Percentiles rank a stretch among this genome's conserved stretches.
Conservation (phyloP, 1,284 basidiomycete species). For the Malassezia restricta region DNA sequence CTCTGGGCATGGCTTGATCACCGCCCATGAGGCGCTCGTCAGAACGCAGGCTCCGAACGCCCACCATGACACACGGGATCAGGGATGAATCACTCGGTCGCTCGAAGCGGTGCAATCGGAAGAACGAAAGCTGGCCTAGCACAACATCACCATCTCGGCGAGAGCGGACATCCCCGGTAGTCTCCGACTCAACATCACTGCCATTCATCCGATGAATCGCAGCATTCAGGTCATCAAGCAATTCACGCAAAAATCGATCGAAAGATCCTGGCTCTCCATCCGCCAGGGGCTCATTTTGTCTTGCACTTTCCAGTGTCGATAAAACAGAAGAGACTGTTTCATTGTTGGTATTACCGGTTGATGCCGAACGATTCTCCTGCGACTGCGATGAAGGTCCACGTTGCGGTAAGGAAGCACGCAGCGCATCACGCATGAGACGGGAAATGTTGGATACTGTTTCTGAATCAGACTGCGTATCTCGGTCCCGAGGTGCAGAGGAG, state of each 20-base stretch:
- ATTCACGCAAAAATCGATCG: conserved; percentile 31
- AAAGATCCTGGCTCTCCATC: conserved; percentile 32
- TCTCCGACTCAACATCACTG: background rate
- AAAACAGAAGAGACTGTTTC: background rate
- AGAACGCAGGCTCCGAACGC: conserved; percentile 34
- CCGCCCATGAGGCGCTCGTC: conserved; percentile 22
- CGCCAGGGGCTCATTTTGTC: conserved; percentile 20
- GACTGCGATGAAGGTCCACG: background rate
- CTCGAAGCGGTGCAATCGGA: conserved; percentile 40
- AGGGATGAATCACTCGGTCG: conserved; percentile 21
- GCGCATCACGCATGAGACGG: conserved; percentile 16
- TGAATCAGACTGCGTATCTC: background rate
- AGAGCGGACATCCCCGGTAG: conserved; percentile 13
- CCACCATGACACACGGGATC: conserved; percentile 37
- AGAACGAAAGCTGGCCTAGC: conserved; percentile 37
- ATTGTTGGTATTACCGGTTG: background rate
- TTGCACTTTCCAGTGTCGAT: conserved; percentile 19
- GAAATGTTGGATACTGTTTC: conserved; percentile 13
- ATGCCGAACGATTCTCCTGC: background rate
- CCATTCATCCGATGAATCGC: conserved; percentile 23
- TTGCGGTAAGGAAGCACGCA: conserved; percentile 1
- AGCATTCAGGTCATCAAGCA: conserved; percentile 27
- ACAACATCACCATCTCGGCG: conserved; percentile 29
- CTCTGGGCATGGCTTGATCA: background rate
- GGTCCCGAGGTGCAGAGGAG: background rate